Percentiles rank a stretch among this genome's conserved stretches.
These are phyloP conservation scores for Aciculoconidium aculeatum DNA, from an alignment of 805 yeast species.

Conservation along the genomic window DNA sequence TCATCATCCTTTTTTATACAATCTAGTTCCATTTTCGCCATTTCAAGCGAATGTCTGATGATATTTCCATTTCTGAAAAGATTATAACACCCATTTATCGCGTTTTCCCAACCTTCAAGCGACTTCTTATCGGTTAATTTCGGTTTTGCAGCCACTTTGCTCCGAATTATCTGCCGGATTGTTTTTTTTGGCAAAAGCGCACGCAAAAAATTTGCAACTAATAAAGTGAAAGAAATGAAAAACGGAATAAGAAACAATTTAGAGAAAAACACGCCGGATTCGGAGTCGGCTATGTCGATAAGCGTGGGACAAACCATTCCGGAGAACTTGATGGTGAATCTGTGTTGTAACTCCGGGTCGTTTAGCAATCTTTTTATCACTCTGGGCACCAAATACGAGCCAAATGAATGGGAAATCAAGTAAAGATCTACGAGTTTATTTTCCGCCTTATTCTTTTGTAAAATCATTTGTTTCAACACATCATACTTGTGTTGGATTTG, in stretches of 20 bases:
- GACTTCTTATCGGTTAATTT: slow-evolving; percentile 12
- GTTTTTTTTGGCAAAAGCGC: slow-evolving; percentile 21
- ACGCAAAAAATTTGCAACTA: slow-evolving; percentile 23
- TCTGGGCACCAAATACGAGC: slow-evolving; percentile 58
- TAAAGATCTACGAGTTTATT: slow-evolving; percentile 28
- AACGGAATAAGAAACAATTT: slow-evolving; percentile 23
- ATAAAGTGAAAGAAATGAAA: slow-evolving; percentile 30
- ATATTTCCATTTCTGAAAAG: slow-evolving; percentile 39
- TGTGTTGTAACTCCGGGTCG: slow-evolving; percentile 17
- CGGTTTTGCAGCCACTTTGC: slow-evolving; percentile 21
- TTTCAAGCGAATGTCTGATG: slow-evolving; percentile 47
- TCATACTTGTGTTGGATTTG: slow-evolving; percentile 56
- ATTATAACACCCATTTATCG: slow-evolving; percentile 36
- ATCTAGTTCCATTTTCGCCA: slow-evolving; percentile 58
- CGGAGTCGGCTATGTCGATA: slow-evolving; percentile 48
- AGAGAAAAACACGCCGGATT: slow-evolving; percentile 26
- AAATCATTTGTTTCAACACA: slow-evolving; percentile 34
- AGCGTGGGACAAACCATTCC: slow-evolving; percentile 72
- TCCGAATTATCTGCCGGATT: slow-evolving; percentile 18
- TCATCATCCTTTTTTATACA: slow-evolving; percentile 43
- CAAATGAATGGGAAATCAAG: slow-evolving; percentile 68
- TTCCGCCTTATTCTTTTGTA: slow-evolving; percentile 7
- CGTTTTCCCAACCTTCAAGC: slow-evolving; percentile 27
- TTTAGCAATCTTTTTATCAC: slow-evolving; percentile 27
- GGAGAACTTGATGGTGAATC: slow-evolving; percentile 34